Percentiles rank a stretch among this genome's conserved stretches.
Conservation (phyloP, 225 moss, liverwort and hornwort genomes). For the Bryoerythrophyllum caledonicum region DNA sequence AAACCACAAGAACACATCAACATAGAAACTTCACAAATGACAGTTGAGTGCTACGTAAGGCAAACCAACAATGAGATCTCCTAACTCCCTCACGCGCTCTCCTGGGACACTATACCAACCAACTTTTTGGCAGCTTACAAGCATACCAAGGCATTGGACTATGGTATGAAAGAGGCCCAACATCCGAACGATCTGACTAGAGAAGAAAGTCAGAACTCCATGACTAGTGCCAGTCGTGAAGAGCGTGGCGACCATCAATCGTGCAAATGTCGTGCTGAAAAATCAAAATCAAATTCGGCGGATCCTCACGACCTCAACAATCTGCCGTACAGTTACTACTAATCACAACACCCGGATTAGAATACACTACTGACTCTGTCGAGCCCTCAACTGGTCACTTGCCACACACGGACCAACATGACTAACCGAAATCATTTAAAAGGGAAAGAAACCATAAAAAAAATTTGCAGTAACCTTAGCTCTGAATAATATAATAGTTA, state of each 20-base stretch:
- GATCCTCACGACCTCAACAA: slow-evolving; percentile 4
- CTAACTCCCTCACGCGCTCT: too few species aligned
- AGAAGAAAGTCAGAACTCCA: not conserved
- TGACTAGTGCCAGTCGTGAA: slow-evolving; percentile 8
- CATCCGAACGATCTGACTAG: too few species aligned
- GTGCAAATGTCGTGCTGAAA: slow-evolving; percentile 20
- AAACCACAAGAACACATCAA: not conserved
- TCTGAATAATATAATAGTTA: not conserved
- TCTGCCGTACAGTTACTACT: not conserved
- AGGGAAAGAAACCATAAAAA: not conserved
- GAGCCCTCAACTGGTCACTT: slow-evolving; percentile 4
- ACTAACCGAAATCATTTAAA: not conserved
- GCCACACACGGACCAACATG: not conserved
- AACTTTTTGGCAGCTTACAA: not conserved
- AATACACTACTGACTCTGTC: not conserved
- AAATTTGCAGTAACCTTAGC: not conserved
- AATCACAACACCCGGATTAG: not conserved
- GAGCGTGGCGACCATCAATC: slow-evolving; percentile 28
- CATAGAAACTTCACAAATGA: too few species aligned
- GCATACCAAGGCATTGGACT: not conserved
- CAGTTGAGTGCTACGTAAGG: too few species aligned
- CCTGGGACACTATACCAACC: too few species aligned
- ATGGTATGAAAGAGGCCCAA: not conserved
- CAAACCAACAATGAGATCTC: too few species aligned
- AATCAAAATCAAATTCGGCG: not conserved